A percentile compares a stretch with the other conserved stretches of the same genome.
Conservation (phyloP, 805 yeast genomes). For the Zygoascus bituminiphila region DNA sequence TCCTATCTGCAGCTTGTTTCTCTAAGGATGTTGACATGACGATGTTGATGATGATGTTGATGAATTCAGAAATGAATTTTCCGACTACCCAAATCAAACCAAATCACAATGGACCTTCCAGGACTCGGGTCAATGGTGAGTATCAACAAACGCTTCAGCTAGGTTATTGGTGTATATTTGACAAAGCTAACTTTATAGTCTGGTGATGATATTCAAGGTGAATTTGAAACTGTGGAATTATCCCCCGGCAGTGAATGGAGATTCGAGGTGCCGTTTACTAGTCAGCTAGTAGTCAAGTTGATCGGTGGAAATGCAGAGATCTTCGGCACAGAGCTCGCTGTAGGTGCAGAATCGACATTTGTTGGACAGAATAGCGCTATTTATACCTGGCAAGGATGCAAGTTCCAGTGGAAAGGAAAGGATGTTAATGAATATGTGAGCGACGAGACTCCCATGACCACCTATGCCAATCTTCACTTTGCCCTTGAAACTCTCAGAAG, state of each 20-base stretch:
- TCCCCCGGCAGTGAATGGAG: conserved; percentile 57
- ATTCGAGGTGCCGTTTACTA: conserved; percentile 52
- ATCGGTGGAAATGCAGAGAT: conserved; percentile 73
- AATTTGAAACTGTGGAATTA: conserved; percentile 16
- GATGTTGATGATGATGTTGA: not conserved
- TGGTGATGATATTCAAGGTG: not conserved
- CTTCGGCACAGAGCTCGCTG: conserved; percentile 86
- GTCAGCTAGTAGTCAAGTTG: conserved; percentile 44
- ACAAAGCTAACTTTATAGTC: not conserved
- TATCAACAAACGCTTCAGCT: no score
- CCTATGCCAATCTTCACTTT: conserved; percentile 62
- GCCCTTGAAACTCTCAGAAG: conserved; percentile 53
- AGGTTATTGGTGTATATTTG: not conserved
- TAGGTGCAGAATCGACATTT: conserved; percentile 53
- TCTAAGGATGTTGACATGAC: conserved; percentile 16
- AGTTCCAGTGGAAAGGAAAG: conserved; percentile 36
- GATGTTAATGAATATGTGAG: conserved; percentile 47
- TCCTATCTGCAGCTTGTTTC: conserved; percentile 25
- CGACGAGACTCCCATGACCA: conserved; percentile 60
- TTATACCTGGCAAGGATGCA: conserved; percentile 59
- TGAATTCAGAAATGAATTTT: not conserved
- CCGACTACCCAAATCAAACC: not conserved
- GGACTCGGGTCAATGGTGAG: conserved; percentile 3
- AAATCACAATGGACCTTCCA: not conserved
- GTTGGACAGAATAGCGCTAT: conserved; percentile 47